phyloP scores from a whole-genome alignment of 1,139 yeast species.

The Sugiyamaella castrensis region DNA sequence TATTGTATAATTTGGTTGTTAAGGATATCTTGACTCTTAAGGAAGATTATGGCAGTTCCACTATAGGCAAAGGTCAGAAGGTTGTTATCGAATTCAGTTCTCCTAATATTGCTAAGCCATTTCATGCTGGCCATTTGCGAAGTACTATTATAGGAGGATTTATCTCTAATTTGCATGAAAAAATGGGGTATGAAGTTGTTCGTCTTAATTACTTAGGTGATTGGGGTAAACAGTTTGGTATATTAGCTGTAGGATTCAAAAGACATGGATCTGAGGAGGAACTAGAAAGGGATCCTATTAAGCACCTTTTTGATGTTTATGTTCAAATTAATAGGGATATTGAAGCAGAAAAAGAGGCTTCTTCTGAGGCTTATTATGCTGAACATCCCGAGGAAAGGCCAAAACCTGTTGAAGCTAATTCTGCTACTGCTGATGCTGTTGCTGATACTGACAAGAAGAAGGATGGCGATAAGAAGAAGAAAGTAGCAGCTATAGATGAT shows the following conservation, averaged over 20 bases:
- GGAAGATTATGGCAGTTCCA: constrained; percentile 66
- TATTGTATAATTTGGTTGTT: constrained; percentile 65
- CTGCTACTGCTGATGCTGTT: constrained; percentile 35
- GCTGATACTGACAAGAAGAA: not conserved
- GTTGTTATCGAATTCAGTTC: constrained; percentile 88
- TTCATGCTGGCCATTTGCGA: constrained; percentile 99
- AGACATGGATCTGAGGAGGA: constrained; percentile 78
- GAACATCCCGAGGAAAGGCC: constrained; percentile 9
- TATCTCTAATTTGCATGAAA: constrained; percentile 83
- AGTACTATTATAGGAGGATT: constrained; percentile 99
- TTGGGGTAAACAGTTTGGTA: constrained; percentile 99
- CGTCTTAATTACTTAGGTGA: constrained; percentile 96
- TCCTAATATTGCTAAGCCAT: constrained; percentile 98
- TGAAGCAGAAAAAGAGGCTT: constrained; percentile 66
- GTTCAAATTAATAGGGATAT: constrained; percentile 83
- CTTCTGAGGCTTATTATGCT: constrained; percentile 33
- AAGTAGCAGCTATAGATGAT: constrained; percentile 12
- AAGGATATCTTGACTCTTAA: constrained; percentile 65
- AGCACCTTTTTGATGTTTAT: constrained; percentile 92
- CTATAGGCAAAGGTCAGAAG: constrained; percentile 71
- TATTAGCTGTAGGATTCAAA: constrained; percentile 87
- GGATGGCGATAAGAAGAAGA: constrained; percentile 11
- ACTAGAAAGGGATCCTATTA: constrained; percentile 76
- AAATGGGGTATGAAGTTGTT: constrained; percentile 83
- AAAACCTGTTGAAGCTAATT: constrained; percentile 21